Base-by-base conservation (phyloP, 257 asterid species). In the Cinchona pubescens region DNA sequence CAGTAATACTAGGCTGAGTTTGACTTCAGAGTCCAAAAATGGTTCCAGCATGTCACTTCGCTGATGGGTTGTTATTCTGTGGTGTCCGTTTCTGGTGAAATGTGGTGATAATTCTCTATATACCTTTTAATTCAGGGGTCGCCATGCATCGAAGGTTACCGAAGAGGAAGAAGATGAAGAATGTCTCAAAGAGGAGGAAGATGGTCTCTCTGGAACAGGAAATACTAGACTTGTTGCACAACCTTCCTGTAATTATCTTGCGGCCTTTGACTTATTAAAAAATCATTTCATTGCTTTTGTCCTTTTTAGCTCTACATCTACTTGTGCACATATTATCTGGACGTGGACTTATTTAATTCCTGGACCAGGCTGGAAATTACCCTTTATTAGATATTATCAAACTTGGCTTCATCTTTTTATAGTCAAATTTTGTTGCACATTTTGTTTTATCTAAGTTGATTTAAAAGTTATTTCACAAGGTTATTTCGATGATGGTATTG, bases 101-200 rank as follows among this genome's bases (percentile, higher is more conserved):
- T 72, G 46, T 72, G 51, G 63, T 72, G 37, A 72, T 53, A 5
- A 55, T 23, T 38, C 25, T 34, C 10, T 67, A 15, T 3, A 7
- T 14, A 23, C 19, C 37, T 45, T 25, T 60, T 66, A 11, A 53
- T 34, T 30, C 53, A 95, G 99, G 86, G 99, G 99, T 58, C 98
- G 99, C 80, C 99, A 95, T 86, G 97, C 97, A 49, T 94, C 99
- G 4, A 94, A 94, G 89, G 32, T 90, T 71, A 94, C 99, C 72
- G 99, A 94, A 86, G 96, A 95, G 88, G 99, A 95, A 87, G 99
- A 95, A 86, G 99, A 95, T 75, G 96, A 91, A 70, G 98, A 88
- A 82, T 95, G 86, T 78, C 94, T 95, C 78, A 95, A 95, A 83
- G 99, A 92, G 81, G 99, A 88, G 82, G 99, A 92, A 77, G 87